phyloP scores from a whole-genome alignment of 2,329 filamentous ascomycete genomes.

The Oidium heveae region DNA sequence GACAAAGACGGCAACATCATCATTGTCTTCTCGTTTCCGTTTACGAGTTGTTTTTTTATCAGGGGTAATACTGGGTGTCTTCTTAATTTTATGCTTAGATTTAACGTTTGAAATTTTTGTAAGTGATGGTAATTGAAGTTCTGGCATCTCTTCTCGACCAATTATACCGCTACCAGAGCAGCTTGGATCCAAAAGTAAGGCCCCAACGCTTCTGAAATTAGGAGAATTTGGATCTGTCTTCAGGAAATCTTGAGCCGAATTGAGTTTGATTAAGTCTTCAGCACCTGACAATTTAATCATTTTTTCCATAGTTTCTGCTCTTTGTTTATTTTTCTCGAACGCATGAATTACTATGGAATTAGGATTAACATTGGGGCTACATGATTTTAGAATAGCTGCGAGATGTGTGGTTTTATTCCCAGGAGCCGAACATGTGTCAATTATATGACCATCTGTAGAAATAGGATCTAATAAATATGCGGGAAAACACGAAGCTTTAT shows the following conservation, averaged over 20 bases:
- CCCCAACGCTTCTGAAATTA: slow-evolving; percentile 45
- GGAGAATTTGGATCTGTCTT: slow-evolving; percentile 38
- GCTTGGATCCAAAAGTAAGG: slow-evolving; percentile 71
- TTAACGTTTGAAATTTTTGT: slow-evolving; percentile 7
- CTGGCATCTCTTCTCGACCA: slow-evolving; percentile 55
- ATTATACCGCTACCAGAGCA: slow-evolving; percentile 93
- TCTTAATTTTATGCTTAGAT: slow-evolving; percentile 10
- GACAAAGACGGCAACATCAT: slow-evolving; percentile 15
- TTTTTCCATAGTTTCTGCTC: slow-evolving; percentile 53
- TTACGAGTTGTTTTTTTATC: slow-evolving; percentile 8
- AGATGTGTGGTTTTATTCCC: slow-evolving; percentile 95
- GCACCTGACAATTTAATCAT: slow-evolving; percentile 67
- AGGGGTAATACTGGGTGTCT: slow-evolving; percentile 6
- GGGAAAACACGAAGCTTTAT: slow-evolving; percentile 92
- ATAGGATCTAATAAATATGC: slow-evolving; percentile 59
- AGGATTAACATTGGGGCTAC: slow-evolving; percentile 12
- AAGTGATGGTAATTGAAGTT: slow-evolving; percentile 30
- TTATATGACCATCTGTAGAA: slow-evolving; percentile 43
- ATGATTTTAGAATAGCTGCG: slow-evolving; percentile 38
- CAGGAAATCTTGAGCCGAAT: slow-evolving; percentile 58
- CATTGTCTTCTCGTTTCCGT: slow-evolving; percentile 11
- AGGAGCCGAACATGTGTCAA: slow-evolving; percentile 87
- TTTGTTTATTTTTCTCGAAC: slow-evolving; percentile 48
- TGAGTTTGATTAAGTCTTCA: slow-evolving; percentile 36
- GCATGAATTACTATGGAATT: slow-evolving; percentile 34